Evolutionary conservation across 257 asterid species (phyloP).

Genomic region (Knoxia roxburghii): DNA sequence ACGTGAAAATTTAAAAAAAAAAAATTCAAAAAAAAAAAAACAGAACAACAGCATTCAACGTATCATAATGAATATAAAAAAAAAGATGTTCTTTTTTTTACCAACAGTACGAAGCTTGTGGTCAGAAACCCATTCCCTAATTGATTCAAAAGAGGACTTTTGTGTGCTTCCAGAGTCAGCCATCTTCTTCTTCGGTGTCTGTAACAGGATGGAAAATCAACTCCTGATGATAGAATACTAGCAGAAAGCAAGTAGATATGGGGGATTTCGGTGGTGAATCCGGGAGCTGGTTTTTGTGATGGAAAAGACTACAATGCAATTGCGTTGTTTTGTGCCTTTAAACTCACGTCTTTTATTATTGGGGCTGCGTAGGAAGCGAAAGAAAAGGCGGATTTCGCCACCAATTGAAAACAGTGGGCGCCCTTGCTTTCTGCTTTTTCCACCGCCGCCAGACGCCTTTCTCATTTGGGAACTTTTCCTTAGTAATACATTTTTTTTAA

Average conservation of each 20-base stretch:
- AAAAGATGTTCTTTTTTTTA: constrained; percentile 24
- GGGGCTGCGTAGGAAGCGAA: background rate
- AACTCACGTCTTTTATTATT: background rate
- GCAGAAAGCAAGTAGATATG: background rate
- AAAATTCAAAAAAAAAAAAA: background rate
- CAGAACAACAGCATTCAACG: background rate
- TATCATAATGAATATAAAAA: background rate
- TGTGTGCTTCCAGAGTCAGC: constrained; percentile 43
- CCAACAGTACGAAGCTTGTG: constrained; percentile 83
- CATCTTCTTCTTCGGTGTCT: constrained; percentile 21
- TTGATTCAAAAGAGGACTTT: constrained; percentile 32
- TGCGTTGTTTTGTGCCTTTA: background rate
- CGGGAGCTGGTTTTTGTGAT: background rate
- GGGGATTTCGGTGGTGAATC: background rate
- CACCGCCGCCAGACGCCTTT: background rate
- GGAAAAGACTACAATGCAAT: no score
- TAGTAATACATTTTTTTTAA: no score
- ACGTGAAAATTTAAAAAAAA: background rate
- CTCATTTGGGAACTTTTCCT: no score
- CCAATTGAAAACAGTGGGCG: constrained; percentile 9
- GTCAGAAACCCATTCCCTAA: constrained; percentile 71
- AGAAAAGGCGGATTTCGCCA: constrained; percentile 17
- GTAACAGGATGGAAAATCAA: background rate
- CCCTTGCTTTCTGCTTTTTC: background rate
- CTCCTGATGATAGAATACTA: no score